Base-by-base conservation (phyloP, 108 stramenopile species). In the Skeletonema marinoi region DNA sequence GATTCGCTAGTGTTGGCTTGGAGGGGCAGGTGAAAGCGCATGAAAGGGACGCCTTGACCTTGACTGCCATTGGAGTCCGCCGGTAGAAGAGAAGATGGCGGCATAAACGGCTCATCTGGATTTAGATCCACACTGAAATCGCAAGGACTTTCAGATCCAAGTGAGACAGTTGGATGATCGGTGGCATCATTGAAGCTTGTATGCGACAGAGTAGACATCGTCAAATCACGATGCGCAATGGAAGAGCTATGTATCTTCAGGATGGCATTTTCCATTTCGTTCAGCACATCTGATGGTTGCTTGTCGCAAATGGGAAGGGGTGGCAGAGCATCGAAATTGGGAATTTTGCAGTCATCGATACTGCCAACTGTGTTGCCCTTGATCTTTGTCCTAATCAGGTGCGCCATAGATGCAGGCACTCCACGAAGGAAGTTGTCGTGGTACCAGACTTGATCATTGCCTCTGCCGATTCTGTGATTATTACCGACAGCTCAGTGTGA, bases 401-500 rank as follows among this genome's bases (percentile, higher is more conserved):
- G 38, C 19, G 32, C 10, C 12, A 68, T 44, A 31, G 44, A 17
- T 33, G 54, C 30, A 48, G 67, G 71, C 10, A 16, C 1, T n/a
- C 71, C 71, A 6, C 71, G 63, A 32, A 72, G 63, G 46, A 72
- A 72, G 29, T 36, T 41, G 3, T 72, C 61, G 63, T 72, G 60
- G 33, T n/a, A 72, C 63, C 64, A 72, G 10, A 39, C 70, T 54
- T 54, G 25, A 0, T 63, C 62, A n/a, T 10, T 14, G 38, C 32
- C 33, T 30, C 12, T 64, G 4, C 62, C 32, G 4, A 5, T 33
- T n/a, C 25, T 36, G 65, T 41, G 36, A 41, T 42, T 46, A 36
- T 35, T 29, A 42, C 39, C 5, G 16, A 14, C n/a, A 46, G n/a
- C 29, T 25, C 7, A 2, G 19, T 48, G 42, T 48, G 42, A 38